Conservation (phyloP, 2,329 filamentous ascomycete species). For the Aureobasidium melanogenum region DNA sequence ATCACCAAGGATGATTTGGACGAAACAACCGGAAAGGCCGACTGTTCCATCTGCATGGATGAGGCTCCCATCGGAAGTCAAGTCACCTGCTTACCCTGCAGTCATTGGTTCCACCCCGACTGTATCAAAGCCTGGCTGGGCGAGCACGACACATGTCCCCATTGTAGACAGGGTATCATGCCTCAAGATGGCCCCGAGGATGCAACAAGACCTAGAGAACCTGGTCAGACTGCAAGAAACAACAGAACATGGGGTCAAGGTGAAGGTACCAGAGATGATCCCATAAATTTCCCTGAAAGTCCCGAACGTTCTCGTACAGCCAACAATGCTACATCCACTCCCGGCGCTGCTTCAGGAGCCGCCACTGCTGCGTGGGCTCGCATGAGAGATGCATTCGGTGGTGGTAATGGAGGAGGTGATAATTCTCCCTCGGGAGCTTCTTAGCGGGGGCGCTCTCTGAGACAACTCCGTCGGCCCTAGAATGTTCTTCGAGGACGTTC, state of each 20-base stretch:
- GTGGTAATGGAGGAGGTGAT: conserved; percentile 3
- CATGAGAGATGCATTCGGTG: conserved; percentile 26
- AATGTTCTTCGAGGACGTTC: neutral
- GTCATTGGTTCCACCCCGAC: conserved; percentile 83
- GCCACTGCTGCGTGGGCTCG: conserved; percentile 20
- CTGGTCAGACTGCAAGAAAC: conserved; percentile 22
- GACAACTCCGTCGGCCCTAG: neutral
- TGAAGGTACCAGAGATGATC: conserved; percentile 15
- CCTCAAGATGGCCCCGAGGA: conserved; percentile 20
- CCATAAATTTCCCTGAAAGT: conserved; percentile 17
- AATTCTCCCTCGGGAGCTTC: neutral
- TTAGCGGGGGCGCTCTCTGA: conserved; percentile 1
- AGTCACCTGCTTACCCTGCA: conserved; percentile 73
- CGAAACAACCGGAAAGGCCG: conserved; percentile 55
- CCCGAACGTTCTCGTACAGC: conserved; percentile 13
- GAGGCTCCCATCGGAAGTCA: conserved; percentile 63
- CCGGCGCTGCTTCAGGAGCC: conserved; percentile 12
- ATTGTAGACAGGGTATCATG: conserved; percentile 55
- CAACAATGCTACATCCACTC: neutral
- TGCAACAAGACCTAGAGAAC: conserved; percentile 18
- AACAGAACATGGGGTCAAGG: conserved; percentile 18
- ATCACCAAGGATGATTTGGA: conserved; percentile 63
- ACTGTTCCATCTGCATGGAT: conserved; percentile 95
- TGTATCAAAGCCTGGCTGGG: conserved; percentile 78
- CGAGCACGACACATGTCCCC: conserved; percentile 88